Evolutionary conservation across 768 basidiomycete genomes (phyloP).

Genomic region (Lyophyllum decastes): DNA sequence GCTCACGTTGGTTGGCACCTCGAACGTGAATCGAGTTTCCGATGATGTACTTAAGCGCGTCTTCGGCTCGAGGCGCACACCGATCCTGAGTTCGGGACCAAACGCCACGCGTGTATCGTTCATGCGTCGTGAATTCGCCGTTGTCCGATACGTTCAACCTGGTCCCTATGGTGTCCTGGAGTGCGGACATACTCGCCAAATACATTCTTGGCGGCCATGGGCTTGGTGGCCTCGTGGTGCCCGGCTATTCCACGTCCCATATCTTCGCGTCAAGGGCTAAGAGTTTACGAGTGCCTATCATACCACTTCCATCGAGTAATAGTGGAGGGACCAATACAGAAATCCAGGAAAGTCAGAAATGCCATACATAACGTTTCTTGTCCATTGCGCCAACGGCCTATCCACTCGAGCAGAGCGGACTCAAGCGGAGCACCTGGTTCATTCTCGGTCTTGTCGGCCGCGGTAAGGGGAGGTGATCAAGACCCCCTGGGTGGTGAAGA

Average conservation of each 20-base stretch:
- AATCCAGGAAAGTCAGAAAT: not conserved
- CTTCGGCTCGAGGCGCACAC: too few species aligned
- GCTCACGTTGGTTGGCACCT: not conserved
- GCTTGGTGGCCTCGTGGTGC: not conserved
- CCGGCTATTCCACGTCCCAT: not conserved
- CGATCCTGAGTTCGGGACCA: not conserved
- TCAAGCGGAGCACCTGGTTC: too few species aligned
- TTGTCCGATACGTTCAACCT: not conserved
- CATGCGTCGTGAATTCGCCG: not conserved
- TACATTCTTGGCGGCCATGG: not conserved
- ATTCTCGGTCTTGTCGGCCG: too few species aligned
- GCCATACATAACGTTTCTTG: too few species aligned
- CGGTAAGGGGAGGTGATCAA: too few species aligned
- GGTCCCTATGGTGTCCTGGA: not conserved
- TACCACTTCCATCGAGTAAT: not conserved
- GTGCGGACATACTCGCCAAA: not conserved
- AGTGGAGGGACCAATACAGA: not conserved
- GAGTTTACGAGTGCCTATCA: not conserved
- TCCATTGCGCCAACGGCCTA: too few species aligned
- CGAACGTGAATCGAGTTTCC: not conserved
- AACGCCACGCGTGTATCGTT: not conserved
- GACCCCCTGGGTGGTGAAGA: not conserved
- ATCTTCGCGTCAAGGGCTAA: slow-evolving; percentile 10
- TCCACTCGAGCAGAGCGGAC: too few species aligned
- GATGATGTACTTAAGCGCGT: too few species aligned